Evolutionary conservation across 2,329 filamentous ascomycete species (phyloP).

Genomic region (Talaromyces sp.): DNA sequence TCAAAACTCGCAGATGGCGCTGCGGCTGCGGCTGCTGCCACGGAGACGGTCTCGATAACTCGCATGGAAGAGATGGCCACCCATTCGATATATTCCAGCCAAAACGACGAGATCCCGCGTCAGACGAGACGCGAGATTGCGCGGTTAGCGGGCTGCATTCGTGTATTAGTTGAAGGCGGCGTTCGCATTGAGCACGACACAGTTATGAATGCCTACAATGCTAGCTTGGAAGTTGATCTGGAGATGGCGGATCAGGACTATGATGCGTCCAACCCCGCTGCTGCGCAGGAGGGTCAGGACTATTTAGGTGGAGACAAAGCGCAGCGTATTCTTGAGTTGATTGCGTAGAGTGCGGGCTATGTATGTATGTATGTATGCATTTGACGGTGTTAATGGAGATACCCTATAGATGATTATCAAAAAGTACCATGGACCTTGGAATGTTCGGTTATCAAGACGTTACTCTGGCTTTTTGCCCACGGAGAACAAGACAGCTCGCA

Average conservation of each 20-base stretch:
- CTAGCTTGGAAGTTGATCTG: constrained; percentile 65
- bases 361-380: neutral
- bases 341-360: constrained; percentile 12
- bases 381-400: constrained; percentile 5
- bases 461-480: neutral
- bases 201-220: constrained; percentile 76
- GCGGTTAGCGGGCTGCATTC: constrained; percentile 74
- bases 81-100: constrained; percentile 84
- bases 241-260: constrained; percentile 40
- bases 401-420: constrained; percentile 2
- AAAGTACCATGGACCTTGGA: neutral
- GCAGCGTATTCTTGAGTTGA: constrained; percentile 35
- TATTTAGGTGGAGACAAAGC: constrained; percentile 43
- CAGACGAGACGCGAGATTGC: constrained; percentile 85
- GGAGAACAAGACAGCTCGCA: neutral
- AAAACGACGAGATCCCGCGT: constrained; percentile 79
- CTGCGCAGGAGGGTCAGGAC: constrained; percentile 35
- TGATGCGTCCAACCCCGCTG: constrained; percentile 28
- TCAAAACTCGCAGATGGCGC: constrained; percentile 68
- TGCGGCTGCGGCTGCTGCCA: constrained; percentile 41
- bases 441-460: neutral
- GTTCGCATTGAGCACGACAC: constrained; percentile 86
- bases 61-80: constrained; percentile 83
- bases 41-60: constrained; percentile 63
- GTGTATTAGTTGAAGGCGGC: constrained; percentile 75